Evolutionary conservation across 306 rosid genomes (phyloP).

Genomic region (Purshia tridentata): DNA sequence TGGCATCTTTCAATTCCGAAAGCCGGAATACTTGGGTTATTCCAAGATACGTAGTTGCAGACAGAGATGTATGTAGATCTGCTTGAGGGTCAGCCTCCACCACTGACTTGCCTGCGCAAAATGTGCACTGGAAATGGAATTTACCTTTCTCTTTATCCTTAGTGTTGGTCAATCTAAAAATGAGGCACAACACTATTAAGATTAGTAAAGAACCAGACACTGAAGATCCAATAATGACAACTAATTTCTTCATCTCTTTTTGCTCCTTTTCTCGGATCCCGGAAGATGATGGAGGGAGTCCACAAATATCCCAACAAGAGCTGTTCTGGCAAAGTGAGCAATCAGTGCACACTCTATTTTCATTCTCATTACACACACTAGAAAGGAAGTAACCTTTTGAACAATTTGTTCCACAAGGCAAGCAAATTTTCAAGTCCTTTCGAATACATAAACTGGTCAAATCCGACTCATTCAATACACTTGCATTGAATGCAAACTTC

Average conservation of each 20-base stretch:
- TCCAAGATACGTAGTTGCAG: conserved; percentile 46
- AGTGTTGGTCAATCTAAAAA: conserved; percentile 7
- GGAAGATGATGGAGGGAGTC: conserved; percentile 34
- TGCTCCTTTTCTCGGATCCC: neutral
- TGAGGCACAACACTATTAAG: conserved; percentile 47
- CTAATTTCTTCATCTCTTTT: conserved; percentile 26
- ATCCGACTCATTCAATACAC: conserved; percentile 50
- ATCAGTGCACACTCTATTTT: conserved; percentile 65
- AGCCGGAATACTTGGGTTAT: conserved; percentile 70
- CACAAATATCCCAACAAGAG: conserved; percentile 62
- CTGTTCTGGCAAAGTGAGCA: conserved; percentile 88
- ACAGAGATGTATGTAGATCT: conserved; percentile 40
- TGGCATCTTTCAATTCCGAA: conserved; percentile 75
- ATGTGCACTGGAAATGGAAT: conserved; percentile 37
- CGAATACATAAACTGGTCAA: conserved; percentile 59
- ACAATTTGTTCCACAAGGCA: conserved; percentile 71
- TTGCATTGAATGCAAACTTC: conserved; percentile 66
- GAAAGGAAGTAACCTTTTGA: conserved; percentile 69
- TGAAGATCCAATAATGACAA: conserved; percentile 48
- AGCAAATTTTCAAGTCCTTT: conserved; percentile 59
- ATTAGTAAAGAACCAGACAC: conserved; percentile 46
- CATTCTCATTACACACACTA: conserved; percentile 51
- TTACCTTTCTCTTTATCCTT: conserved; percentile 22
- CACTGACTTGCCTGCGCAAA: conserved; percentile 47
- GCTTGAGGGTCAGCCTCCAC: conserved; percentile 43